A percentile compares a stretch with the other conserved stretches of the same genome.
These are phyloP conservation scores for Isabelozyma heimii DNA, from an alignment of 805 yeast species.

Conservation along the genomic window DNA sequence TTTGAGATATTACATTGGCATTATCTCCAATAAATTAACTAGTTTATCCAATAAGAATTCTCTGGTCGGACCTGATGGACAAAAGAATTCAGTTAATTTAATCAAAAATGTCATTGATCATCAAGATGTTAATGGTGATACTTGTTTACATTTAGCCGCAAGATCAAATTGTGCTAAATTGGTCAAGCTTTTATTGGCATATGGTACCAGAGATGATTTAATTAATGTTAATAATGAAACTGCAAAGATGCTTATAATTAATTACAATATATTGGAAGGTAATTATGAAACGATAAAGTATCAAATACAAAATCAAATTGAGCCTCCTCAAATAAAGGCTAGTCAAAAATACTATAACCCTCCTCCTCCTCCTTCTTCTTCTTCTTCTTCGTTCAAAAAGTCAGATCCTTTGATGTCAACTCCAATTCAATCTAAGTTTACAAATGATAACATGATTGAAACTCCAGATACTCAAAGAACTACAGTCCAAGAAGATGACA, in stretches of 20 bases:
- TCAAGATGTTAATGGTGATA: slow-evolving; percentile 80
- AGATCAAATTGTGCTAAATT: slow-evolving; percentile 66
- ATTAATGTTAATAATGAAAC: slow-evolving; percentile 43
- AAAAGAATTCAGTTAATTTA: slow-evolving; percentile 53
- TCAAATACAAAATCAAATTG: slow-evolving; percentile 1
- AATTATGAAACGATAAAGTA: neutral
- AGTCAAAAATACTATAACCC: neutral
- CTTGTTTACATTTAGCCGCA: slow-evolving; percentile 79
- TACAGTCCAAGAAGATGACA: slow-evolving; percentile 41
- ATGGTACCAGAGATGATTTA: slow-evolving; percentile 71
- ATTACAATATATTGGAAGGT: slow-evolving; percentile 27
- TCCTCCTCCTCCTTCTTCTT: neutral
- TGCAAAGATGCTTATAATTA: slow-evolving; percentile 40
- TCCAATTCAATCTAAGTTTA: slow-evolving; percentile 20
- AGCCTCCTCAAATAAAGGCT: slow-evolving; percentile 1
- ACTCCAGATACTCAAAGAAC: slow-evolving; percentile 48
- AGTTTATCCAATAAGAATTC: slow-evolving; percentile 33
- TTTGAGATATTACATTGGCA: slow-evolving; percentile 78
- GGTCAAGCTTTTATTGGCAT: slow-evolving; percentile 76
- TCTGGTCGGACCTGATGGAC: slow-evolving; percentile 24
- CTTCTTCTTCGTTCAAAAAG: neutral
- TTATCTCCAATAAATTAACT: slow-evolving; percentile 68
- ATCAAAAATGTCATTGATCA: slow-evolving; percentile 65
- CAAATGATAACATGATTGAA: slow-evolving; percentile 14
- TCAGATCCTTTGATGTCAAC: slow-evolving; percentile 17